Percentiles rank a stretch among this genome's conserved stretches.
phyloP scores from a whole-genome alignment of 495 filamentous ascomycete species.

The Elasticomyces elasticus region DNA sequence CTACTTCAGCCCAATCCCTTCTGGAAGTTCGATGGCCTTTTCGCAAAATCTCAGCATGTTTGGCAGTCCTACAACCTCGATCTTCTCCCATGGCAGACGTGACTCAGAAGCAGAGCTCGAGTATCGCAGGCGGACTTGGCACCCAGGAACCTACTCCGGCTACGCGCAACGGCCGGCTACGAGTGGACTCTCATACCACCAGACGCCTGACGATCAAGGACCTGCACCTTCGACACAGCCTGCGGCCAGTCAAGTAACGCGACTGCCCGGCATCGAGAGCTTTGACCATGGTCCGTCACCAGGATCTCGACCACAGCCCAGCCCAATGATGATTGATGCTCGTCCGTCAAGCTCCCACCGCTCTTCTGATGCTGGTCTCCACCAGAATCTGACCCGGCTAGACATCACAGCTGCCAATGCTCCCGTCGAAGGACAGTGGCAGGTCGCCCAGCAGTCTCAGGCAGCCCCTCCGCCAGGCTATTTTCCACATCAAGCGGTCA shows the following conservation, averaged over 20 bases:
- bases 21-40: constrained; percentile 46
- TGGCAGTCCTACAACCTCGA: constrained; percentile 61
- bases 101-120: constrained; percentile 65
- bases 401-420: constrained; percentile 53
- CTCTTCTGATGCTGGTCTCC: constrained; percentile 62
- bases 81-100: constrained; percentile 52
- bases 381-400: constrained; percentile 62
- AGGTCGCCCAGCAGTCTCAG: constrained; percentile 30
- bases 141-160: constrained; percentile 60
- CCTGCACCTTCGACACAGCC: constrained; percentile 43
- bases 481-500: constrained; percentile 27
- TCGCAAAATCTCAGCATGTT: constrained; percentile 50
- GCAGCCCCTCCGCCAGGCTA: constrained; percentile 2
- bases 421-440: constrained; percentile 21
- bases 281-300: constrained; percentile 69
- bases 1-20: constrained; percentile 46
- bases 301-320: constrained; percentile 24
- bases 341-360: constrained; percentile 24
- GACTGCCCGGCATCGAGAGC: constrained; percentile 81
- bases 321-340: constrained; percentile 35
- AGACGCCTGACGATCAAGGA: constrained; percentile 49
- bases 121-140: constrained; percentile 78
- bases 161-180: constrained; percentile 47
- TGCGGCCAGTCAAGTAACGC: constrained; percentile 43
- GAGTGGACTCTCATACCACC: constrained; percentile 49